These are phyloP conservation scores for Dictyostelium gargantuum DNA, from an alignment of 208 protist species.

Conservation along the genomic window DNA sequence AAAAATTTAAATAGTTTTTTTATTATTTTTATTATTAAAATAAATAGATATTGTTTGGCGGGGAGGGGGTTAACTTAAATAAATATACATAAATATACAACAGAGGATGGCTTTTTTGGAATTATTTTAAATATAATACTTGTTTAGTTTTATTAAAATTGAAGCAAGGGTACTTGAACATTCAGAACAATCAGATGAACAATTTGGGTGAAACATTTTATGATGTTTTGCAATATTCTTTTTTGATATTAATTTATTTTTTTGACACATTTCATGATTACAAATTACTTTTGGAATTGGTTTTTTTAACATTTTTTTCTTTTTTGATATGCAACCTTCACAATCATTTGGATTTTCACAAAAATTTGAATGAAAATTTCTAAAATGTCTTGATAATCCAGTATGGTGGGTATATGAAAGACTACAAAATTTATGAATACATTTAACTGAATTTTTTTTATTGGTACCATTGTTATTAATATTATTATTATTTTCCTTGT, in stretches of 20 bases:
- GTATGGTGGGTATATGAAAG: not conserved
- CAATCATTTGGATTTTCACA: not conserved
- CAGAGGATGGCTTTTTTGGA: too few species aligned
- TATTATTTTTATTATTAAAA: too few species aligned
- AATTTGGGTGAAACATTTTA: not conserved
- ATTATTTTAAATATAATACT: too few species aligned
- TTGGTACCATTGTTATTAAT: too few species aligned
- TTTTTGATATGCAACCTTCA: not conserved
- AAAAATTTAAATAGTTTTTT: too few species aligned
- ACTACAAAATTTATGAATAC: not conserved
- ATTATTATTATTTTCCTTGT: too few species aligned
- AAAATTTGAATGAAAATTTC: not conserved
- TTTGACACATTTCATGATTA: not conserved
- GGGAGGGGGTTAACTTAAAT: too few species aligned
- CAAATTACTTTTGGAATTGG: not conserved
- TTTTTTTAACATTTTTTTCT: not conserved
- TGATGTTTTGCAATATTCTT: not conserved
- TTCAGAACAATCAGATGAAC: not conserved
- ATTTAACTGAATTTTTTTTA: not conserved
- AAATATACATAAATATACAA: too few species aligned
- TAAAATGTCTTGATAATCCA: not conserved
- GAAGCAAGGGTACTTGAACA: not conserved
- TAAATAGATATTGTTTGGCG: too few species aligned
- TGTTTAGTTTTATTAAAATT: not conserved
- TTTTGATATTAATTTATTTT: not conserved